These are phyloP conservation scores for Phytopythium montanum DNA, from an alignment of 352 stramenopile genomes.

Conservation along the genomic window DNA sequence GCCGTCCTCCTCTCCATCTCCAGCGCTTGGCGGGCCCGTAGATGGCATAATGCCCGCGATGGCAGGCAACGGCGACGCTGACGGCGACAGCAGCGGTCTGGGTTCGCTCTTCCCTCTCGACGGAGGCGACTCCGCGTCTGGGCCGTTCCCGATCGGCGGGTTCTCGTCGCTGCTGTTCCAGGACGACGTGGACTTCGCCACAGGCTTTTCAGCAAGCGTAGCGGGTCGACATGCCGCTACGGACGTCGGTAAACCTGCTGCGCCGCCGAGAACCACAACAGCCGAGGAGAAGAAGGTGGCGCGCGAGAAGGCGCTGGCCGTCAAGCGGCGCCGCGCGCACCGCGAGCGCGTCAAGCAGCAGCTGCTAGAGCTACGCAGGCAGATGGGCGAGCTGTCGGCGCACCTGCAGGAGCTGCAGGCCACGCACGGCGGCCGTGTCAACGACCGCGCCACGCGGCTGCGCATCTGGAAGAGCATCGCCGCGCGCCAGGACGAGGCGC, in stretches of 20 bases:
- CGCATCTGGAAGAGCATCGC: constrained; percentile 9
- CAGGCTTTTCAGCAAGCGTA: not conserved
- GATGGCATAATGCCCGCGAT: no score
- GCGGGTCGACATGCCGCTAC: not conserved
- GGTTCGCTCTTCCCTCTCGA: not conserved
- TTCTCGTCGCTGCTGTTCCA: constrained; percentile 1
- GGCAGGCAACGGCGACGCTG: not conserved
- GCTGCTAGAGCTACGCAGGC: not conserved
- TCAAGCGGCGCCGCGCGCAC: constrained; percentile 8
- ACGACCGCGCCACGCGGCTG: constrained; percentile 1
- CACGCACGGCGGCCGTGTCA: not conserved
- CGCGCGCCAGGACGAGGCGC: constrained; percentile 2
- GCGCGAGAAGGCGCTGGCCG: constrained; percentile 6
- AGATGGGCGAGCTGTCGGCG: constrained; percentile 8
- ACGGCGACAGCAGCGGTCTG: not conserved
- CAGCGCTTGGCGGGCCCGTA: not conserved
- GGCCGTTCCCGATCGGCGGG: not conserved
- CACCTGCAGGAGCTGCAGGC: constrained; percentile 2
- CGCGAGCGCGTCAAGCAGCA: constrained; percentile 8
- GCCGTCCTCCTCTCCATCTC: not conserved
- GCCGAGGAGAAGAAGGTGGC: not conserved
- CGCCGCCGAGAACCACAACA: not conserved
- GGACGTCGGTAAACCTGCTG: no score
- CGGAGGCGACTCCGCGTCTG: not conserved
- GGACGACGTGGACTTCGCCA: not conserved